Base-by-base conservation (phyloP, 1,284 basidiomycete species). In the Puccinia horiana region DNA sequence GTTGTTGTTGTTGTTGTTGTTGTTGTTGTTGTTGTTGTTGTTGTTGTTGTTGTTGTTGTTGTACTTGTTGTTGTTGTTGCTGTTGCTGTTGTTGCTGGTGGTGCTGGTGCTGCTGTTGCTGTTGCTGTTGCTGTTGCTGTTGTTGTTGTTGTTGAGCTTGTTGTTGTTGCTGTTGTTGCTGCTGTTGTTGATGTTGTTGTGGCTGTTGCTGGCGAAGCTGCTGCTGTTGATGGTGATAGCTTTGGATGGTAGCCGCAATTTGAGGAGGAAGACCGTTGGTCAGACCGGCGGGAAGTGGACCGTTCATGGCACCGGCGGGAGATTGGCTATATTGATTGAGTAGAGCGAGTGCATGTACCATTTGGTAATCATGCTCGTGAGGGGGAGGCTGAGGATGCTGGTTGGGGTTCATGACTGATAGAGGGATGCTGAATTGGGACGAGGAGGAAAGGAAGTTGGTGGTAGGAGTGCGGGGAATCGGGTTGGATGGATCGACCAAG, bases 251-350 rank as follows among this genome's bases (percentile, higher is more conserved):
- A 72, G 67, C 42, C 3, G 65, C 67, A 14, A 81, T 42, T 61
- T 73, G 78, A 42, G 67, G 78, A 49, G 67, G 49, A 42, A 81
- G 54, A 35, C 67, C 69, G 49, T 29, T 29, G 69, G 78, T 72
- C 37, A 81, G 40, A 61, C 40, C 69, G 72, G 78, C 69, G 32
- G 78, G 78, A 11, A 81, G 69, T 16, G 78, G 69, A 35, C 78
- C 67, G 47, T 58, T 73, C 5, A 73, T 14, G 11, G 52, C 35
- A 49, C 69, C 56, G n/a, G 78, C 35, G 42, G 78, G n/a, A 26
- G 77, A 70, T 42, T 81, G 78, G 58, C 16, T 35, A 18, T 42
- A 72, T 49, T 81, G 78, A 40, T 49, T 54, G n/a, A 74, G n/a
- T 23, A 58, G 37, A 44, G 52, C 42, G 2, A 81, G 3, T 9